These are phyloP conservation scores for Gelatoporia subvermispora DNA, from an alignment of 768 basidiomycete species.

Conservation along the genomic window DNA sequence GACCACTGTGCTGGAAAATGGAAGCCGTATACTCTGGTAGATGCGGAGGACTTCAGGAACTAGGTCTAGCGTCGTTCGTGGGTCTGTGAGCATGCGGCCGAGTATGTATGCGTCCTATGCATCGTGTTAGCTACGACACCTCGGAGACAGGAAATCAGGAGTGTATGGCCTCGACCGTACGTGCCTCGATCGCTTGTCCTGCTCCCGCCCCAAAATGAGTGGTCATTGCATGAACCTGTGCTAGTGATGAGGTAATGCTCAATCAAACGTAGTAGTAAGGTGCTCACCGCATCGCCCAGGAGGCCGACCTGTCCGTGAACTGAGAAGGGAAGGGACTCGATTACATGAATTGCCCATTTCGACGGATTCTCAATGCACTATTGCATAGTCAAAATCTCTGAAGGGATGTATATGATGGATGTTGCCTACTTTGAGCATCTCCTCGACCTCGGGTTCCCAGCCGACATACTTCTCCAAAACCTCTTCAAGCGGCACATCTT, in stretches of 20 bases:
- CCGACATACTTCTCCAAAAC: conserved; percentile 12
- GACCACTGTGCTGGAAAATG: conserved; percentile 12
- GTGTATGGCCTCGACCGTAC: neutral
- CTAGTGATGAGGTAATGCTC: neutral
- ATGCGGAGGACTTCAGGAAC: conserved; percentile 11
- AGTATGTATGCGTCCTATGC: conserved; percentile 23
- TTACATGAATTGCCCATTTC: conserved; percentile 22
- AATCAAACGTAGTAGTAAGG: neutral
- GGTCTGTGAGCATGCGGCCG: conserved; percentile 15
- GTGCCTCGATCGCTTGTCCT: conserved; percentile 25
- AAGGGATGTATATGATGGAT: no score
- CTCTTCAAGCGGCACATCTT: conserved; percentile 17
- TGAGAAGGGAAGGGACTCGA: conserved; percentile 21
- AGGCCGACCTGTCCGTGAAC: conserved; percentile 23
- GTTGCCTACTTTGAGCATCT: conserved; percentile 16
- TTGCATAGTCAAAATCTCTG: no score
- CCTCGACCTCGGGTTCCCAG: conserved; percentile 22
- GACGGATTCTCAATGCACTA: conserved; percentile 20
- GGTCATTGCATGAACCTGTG: conserved; percentile 23
- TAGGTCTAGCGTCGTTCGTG: conserved; percentile 7
- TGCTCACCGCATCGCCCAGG: conserved; percentile 25
- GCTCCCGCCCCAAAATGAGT: conserved; percentile 26
- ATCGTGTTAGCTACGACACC: neutral
- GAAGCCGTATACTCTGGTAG: conserved; percentile 19
- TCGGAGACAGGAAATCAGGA: neutral